These are phyloP conservation scores for Galerina marginata DNA, from an alignment of 768 basidiomycete species.

Conservation along the genomic window DNA sequence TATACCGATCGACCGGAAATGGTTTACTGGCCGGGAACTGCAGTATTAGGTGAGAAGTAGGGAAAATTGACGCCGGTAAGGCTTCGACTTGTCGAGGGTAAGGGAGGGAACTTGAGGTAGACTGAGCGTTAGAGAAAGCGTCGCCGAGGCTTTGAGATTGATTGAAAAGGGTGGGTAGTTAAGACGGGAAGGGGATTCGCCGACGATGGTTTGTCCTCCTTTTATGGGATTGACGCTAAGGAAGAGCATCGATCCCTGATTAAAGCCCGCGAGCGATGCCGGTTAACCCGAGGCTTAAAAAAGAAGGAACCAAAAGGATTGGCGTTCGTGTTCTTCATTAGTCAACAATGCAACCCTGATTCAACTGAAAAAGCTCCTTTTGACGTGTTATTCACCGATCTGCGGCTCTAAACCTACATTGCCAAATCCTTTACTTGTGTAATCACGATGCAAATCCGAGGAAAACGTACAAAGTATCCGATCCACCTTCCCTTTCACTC, in stretches of 20 bases:
- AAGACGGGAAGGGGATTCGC: constrained; percentile 20
- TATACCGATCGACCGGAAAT: too few species aligned
- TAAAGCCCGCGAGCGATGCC: constrained; percentile 18
- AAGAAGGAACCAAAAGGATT: constrained; percentile 29
- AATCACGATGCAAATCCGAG: constrained; percentile 8
- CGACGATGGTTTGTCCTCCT: constrained; percentile 10
- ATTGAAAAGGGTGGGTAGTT: constrained; percentile 2
- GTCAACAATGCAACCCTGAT: constrained; percentile 12
- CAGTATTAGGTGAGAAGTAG: too few species aligned
- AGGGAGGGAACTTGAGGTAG: neutral
- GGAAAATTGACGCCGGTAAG: too few species aligned
- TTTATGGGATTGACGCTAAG: constrained; percentile 18
- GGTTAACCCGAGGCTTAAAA: constrained; percentile 28
- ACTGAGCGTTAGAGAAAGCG: neutral
- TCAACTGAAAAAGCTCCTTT: constrained; percentile 8
- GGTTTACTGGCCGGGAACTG: too few species aligned
- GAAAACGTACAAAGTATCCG: constrained; percentile 1
- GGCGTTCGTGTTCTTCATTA: constrained; percentile 27
- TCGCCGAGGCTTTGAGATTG: neutral
- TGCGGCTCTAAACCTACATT: constrained; percentile 22
- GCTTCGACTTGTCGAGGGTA: too few species aligned
- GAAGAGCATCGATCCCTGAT: neutral
- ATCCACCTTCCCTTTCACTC: neutral
- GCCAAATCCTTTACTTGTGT: neutral
- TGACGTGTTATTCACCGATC: constrained; percentile 26